A percentile compares a stretch with the other conserved stretches of the same genome.
These are phyloP conservation scores for Nitzschia inconspicua DNA, from an alignment of 108 stramenopile species.

Conservation along the genomic window DNA sequence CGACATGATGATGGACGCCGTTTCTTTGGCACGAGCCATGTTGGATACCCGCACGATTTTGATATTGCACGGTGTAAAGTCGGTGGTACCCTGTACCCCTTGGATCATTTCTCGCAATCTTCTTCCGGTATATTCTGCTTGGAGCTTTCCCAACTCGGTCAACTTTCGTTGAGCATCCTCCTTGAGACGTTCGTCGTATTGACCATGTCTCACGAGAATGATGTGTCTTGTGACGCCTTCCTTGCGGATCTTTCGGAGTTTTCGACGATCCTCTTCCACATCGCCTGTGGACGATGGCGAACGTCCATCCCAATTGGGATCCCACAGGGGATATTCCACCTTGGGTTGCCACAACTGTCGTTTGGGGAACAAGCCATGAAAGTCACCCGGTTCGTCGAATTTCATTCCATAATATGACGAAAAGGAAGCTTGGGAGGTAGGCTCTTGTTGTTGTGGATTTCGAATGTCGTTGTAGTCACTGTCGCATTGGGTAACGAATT, in stretches of 20 bases:
- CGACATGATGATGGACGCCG: slow-evolving; percentile 72
- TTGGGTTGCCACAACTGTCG: slow-evolving; percentile 76
- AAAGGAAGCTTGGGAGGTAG: too few relatives aligned
- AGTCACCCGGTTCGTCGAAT: too few relatives aligned
- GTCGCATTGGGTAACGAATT: too few relatives aligned
- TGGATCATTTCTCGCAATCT: slow-evolving; percentile 56
- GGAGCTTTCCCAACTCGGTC: slow-evolving; percentile 82
- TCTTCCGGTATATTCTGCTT: slow-evolving; percentile 80
- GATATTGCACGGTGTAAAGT: slow-evolving; percentile 72
- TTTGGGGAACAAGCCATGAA: slow-evolving; percentile 68
- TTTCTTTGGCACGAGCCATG: slow-evolving; percentile 86
- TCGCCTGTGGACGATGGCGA: slow-evolving; percentile 39
- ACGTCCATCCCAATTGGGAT: slow-evolving; percentile 77
- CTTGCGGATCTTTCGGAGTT: slow-evolving; percentile 51
- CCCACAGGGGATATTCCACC: slow-evolving; percentile 84
- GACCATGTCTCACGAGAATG: slow-evolving; percentile 86
- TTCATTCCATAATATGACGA: too few relatives aligned
- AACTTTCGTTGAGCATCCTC: slow-evolving; percentile 77
- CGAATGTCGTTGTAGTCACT: too few relatives aligned
- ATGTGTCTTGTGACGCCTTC: slow-evolving; percentile 85
- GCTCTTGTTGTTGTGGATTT: too few relatives aligned
- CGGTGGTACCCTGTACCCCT: slow-evolving; percentile 37
- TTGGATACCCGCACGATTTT: slow-evolving; percentile 74
- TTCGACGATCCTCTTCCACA: slow-evolving; percentile 25
- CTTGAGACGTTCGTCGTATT: slow-evolving; percentile 82